A percentile compares a stretch with the other conserved stretches of the same genome.
These are phyloP conservation scores for Camelina hispida DNA, from an alignment of 345 rosid genomes.

Conservation along the genomic window DNA sequence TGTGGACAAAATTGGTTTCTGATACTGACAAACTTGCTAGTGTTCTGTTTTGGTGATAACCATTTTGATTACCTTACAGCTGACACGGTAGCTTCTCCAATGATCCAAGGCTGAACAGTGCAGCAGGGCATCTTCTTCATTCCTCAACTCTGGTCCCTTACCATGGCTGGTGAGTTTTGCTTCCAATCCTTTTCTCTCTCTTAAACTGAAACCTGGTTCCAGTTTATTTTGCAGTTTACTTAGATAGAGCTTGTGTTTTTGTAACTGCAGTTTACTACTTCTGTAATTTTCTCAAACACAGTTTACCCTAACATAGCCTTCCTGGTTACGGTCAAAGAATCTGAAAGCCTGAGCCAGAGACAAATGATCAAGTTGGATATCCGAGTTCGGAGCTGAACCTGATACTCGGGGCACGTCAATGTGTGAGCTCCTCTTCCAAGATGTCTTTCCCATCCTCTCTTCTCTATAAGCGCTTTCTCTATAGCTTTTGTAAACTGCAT, in stretches of 20 bases:
- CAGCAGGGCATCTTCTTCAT: slow-evolving; percentile 80
- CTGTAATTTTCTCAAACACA: too few species aligned
- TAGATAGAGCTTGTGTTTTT: too few species aligned
- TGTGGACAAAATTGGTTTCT: background rate
- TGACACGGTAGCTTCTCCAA: slow-evolving; percentile 91
- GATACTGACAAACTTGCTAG: slow-evolving; percentile 3
- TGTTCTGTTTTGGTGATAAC: slow-evolving; percentile 4
- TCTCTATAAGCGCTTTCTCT: slow-evolving; percentile 61
- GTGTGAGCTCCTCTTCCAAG: slow-evolving; percentile 79
- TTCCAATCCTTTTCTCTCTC: background rate
- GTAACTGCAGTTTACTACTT: too few species aligned
- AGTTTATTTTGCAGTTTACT: too few species aligned
- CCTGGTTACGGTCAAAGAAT: slow-evolving; percentile 86
- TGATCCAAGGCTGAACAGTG: slow-evolving; percentile 64
- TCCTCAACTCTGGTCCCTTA: slow-evolving; percentile 87
- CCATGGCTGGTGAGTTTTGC: slow-evolving; percentile 78
- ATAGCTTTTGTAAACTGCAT: slow-evolving; percentile 62
- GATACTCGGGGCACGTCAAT: slow-evolving; percentile 67
- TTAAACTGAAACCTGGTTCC: background rate
- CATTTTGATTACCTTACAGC: slow-evolving; percentile 46
- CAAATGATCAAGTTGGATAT: slow-evolving; percentile 6
- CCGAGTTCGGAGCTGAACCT: slow-evolving; percentile 50
- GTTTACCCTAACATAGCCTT: slow-evolving; percentile 82
- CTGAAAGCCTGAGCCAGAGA: slow-evolving; percentile 74
- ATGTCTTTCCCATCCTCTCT: slow-evolving; percentile 67